Base-by-base conservation (phyloP, 1,139 yeast species). In the Nakaseomyces delphensis region DNA sequence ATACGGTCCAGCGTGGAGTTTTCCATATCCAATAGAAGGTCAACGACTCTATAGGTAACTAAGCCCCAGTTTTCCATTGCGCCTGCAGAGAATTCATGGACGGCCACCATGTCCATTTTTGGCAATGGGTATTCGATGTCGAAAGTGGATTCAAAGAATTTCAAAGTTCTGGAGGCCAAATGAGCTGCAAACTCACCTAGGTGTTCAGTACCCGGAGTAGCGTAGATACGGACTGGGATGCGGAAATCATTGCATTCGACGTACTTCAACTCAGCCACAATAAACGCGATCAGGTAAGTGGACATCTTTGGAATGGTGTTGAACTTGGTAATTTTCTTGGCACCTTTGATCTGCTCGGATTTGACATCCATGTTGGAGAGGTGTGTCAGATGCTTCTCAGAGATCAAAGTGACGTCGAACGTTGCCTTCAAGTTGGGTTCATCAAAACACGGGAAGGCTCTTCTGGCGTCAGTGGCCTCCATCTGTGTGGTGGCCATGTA, bases 371-470 rank as follows among this genome's bases (percentile, higher is more conserved):
- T 84, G 63, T 86, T 86, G 40, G 91, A 79, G 54, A 86, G 71
- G 43, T 81, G 84, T 39, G 81, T 80, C 62, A 77, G 70, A 28
- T 72, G 64, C 45, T 70, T 67, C 43, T 76, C 74, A 35, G 85
- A 76, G 43, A 79, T 70, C 51, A 86, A 69, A 23, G 77, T 66
- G 45, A 86, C 71, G 46, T 78, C 78, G 59, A 84, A 86, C 38
- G 80, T 74, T 11, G 95, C 91, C 68, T 86, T 86, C 47, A 79
- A 71, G 43, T 79, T 76, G 10, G 96, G 96, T 62, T 86, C 95
- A 63, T 86, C 95, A 54, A 81, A 78, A 60, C 91, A 84, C 16
- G 96, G 95, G 70, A 86, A 85, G 3, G 95, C 95, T 52, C 89
- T 73, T 56, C 96, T 76, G 50, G 95, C 89, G 60, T 84, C 95